Base-by-base conservation (phyloP, 805 yeast genomes). In the Saccharomycopsis guyanensis region DNA sequence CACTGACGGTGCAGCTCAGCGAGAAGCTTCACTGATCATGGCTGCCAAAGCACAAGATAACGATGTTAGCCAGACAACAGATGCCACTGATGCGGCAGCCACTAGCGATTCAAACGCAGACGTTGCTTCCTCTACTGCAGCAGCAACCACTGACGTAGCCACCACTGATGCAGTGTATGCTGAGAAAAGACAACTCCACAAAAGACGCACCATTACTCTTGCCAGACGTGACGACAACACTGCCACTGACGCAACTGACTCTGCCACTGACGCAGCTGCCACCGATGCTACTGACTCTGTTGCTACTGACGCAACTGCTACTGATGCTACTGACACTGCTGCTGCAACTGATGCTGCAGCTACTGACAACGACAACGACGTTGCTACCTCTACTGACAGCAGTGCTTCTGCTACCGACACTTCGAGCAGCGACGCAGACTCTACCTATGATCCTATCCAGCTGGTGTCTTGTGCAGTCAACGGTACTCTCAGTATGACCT, bases 401-500 rank as follows among this genome's bases (percentile, higher is more conserved):
- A 15, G 13, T 16, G 23, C 20, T 16, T 4, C 19, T 12, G 23
- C 43, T 15, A 27, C 22, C 32, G 16, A 24, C 12, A 40, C 43
- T 19, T 27, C 43, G 7, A 33, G 10, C 20, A 33, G 10, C 10
- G 10, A 7, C 34, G 33, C 20, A 18, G 22, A 41, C 23, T 10
- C 38, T 22, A 10, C 27, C 34, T 24, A 36, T 37, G 52, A 39
- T 45, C 59, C 53, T 40, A 55, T 55, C 20, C 32, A 41, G 12
- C 50, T 61, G 29, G 55, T 53, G 13, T 55, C 72, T 10, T 73
- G 80, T 59, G 54, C 60, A 16, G 61, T 69, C 18, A 59, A 59
- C 18, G 65, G 68, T 57, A 62, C 81, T 36, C 69, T 81, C 56
- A 60, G 75, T 20, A 68, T 80, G 67, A 68, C 70, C 20, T 69